Evolutionary conservation across 2,329 filamentous ascomycete genomes (phyloP).

Genomic region (Pseudogymnoascus sp.): DNA sequence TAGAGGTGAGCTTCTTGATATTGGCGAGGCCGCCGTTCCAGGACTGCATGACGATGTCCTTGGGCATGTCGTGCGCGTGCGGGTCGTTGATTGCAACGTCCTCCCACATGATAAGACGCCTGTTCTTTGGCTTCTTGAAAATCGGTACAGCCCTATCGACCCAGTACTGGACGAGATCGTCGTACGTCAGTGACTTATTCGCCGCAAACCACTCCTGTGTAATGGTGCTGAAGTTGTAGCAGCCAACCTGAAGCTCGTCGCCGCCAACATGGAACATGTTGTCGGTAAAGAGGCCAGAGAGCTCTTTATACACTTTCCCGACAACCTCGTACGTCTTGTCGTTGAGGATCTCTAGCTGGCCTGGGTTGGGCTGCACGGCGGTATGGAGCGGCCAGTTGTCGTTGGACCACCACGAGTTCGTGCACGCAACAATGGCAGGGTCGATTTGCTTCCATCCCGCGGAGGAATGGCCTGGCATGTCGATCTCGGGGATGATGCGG

Average conservation of each 20-base stretch:
- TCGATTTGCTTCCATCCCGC: constrained; percentile 55
- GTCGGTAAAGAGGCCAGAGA: constrained; percentile 65
- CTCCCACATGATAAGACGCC: constrained; percentile 69
- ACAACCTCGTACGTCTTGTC: constrained; percentile 57
- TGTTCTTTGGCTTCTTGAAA: constrained; percentile 53
- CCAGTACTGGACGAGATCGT: constrained; percentile 61
- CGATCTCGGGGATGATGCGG: constrained; percentile 66
- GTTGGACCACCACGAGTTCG: constrained; percentile 54
- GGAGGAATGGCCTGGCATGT: constrained; percentile 68
- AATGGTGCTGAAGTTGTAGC: constrained; percentile 49
- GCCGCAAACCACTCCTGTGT: constrained; percentile 57
- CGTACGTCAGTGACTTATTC: constrained; percentile 62
- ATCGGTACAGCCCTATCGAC: constrained; percentile 56
- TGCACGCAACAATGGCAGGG: constrained; percentile 56
- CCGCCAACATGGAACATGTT: constrained; percentile 77
- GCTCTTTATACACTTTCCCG: constrained; percentile 53
- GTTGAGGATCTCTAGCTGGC: constrained; percentile 62
- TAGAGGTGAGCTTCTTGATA: constrained; percentile 50
- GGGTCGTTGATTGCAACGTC: constrained; percentile 65
- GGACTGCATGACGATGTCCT: constrained; percentile 68
- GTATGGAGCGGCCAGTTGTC: constrained; percentile 54
- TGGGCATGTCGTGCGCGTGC: constrained; percentile 45
- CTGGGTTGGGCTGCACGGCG: constrained; percentile 53
- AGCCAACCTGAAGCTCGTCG: constrained; percentile 59
- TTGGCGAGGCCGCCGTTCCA: constrained; percentile 61